Percentiles rank a stretch among this genome's conserved stretches.
Evolutionary conservation across 192 early-diverging fungal species (phyloP).

Genomic region (Gonapodya sp.): DNA sequence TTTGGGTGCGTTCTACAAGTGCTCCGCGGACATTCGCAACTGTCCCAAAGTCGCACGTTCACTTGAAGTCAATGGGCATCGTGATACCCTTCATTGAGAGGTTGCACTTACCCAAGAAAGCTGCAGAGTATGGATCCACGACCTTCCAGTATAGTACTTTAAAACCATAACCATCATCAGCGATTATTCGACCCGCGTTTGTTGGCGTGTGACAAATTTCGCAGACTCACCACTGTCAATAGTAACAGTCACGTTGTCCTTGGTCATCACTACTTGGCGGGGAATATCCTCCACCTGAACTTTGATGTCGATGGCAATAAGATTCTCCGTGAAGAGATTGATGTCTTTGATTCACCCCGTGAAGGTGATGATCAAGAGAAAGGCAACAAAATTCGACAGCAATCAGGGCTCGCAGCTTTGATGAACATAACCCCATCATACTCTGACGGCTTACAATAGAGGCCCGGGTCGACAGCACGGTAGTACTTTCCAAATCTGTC

Average conservation of each 20-base stretch:
- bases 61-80: not conserved
- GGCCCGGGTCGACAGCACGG: slow-evolving; percentile 33
- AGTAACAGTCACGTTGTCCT: slow-evolving; percentile 77
- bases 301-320: slow-evolving; percentile 43
- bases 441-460: slow-evolving; percentile 21
- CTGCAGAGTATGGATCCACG: slow-evolving; percentile 66
- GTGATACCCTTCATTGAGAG: not conserved
- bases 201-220: no score
- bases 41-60: not conserved
- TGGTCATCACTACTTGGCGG: slow-evolving; percentile 69
- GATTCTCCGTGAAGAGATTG: slow-evolving; percentile 29
- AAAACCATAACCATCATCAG: no score
- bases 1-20: slow-evolving; percentile 79
- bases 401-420: no score
- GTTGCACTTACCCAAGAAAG: slow-evolving; percentile 37
- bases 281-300: slow-evolving; percentile 56
- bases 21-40: slow-evolving; percentile 74
- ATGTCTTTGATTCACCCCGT: slow-evolving; percentile 12
- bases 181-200: no score
- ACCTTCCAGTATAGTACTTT: slow-evolving; percentile 81
- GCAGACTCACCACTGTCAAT: no score
- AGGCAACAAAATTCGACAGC: not conserved
- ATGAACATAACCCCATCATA: no score
- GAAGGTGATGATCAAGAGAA: not conserved
- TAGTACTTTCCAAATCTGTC: slow-evolving; percentile 12